Conservation (phyloP, 2,329 filamentous ascomycete genomes). For the Verticillium nubilum region DNA sequence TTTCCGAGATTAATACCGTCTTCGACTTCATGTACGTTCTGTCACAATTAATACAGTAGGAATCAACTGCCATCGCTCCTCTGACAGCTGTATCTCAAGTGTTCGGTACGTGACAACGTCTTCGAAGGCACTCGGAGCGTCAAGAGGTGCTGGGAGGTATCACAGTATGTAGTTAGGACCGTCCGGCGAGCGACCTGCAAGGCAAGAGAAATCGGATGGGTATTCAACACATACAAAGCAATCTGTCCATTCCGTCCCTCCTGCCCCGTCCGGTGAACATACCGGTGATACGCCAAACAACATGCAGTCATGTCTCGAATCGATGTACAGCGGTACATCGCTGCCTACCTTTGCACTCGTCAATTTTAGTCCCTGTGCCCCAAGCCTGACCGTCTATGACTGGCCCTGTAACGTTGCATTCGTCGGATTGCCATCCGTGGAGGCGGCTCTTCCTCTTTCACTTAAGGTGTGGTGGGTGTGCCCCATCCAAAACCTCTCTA, state of each 20-base stretch:
- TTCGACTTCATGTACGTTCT: not conserved
- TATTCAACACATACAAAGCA: slow-evolving; percentile 1
- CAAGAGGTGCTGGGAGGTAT: not conserved
- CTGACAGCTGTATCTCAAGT: not conserved
- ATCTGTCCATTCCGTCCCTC: not conserved
- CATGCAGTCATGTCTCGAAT: not conserved
- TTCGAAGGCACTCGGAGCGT: not conserved
- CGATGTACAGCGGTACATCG: not conserved
- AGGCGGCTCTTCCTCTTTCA: too few relatives aligned
- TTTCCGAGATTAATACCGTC: not conserved
- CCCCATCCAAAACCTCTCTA: not conserved
- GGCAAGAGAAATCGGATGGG: not conserved
- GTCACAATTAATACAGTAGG: not conserved
- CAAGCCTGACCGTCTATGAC: not conserved
- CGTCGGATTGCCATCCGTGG: not conserved
- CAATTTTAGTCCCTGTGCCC: not conserved
- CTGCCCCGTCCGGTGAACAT: not conserved
- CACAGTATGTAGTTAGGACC: not conserved
- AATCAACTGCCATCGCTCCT: not conserved
- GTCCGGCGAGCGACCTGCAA: not conserved
- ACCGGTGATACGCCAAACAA: not conserved
- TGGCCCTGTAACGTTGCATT: not conserved
- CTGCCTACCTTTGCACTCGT: not conserved
- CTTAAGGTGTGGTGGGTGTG: too few relatives aligned
- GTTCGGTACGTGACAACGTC: not conserved